Evolutionary conservation across 441 rosid species (phyloP).

Genomic region (Mallotus repandus): DNA sequence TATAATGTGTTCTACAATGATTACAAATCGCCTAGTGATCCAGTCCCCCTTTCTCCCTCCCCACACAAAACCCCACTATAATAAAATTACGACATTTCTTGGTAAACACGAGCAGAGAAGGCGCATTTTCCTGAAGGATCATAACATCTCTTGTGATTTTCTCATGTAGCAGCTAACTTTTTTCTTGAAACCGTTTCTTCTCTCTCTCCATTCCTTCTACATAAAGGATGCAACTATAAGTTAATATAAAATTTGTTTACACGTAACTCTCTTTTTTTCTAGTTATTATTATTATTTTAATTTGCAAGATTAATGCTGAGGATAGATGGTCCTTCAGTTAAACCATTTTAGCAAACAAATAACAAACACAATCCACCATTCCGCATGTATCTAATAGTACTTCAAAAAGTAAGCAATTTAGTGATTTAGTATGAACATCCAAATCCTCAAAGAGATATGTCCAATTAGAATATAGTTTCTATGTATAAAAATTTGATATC

Average conservation of each 20-base stretch:
- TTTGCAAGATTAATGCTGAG: background rate
- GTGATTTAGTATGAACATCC: background rate
- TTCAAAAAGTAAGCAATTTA: background rate
- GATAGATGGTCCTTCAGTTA: too few relatives aligned
- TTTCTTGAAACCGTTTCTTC: conserved; percentile 51
- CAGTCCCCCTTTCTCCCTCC: background rate
- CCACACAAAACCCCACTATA: background rate
- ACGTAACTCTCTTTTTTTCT: background rate
- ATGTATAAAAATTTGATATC: too few relatives aligned
- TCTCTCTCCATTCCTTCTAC: conserved; percentile 74
- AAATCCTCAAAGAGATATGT: background rate
- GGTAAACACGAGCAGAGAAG: conserved; percentile 1
- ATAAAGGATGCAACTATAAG: background rate
- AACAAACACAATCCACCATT: too few relatives aligned
- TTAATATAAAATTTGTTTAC: background rate
- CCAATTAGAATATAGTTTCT: background rate
- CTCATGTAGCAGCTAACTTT: conserved; percentile 64
- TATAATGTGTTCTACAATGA: conserved; percentile 8
- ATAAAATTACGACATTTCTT: conserved; percentile 11
- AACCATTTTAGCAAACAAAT: too few relatives aligned
- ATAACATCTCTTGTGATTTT: conserved; percentile 57
- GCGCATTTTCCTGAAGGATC: conserved; percentile 2
- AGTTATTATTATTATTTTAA: background rate
- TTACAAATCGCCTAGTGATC: conserved; percentile 1
- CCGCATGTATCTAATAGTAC: background rate